phyloP scores from a whole-genome alignment of 495 filamentous ascomycete species.

The Usnea hakonensis region DNA sequence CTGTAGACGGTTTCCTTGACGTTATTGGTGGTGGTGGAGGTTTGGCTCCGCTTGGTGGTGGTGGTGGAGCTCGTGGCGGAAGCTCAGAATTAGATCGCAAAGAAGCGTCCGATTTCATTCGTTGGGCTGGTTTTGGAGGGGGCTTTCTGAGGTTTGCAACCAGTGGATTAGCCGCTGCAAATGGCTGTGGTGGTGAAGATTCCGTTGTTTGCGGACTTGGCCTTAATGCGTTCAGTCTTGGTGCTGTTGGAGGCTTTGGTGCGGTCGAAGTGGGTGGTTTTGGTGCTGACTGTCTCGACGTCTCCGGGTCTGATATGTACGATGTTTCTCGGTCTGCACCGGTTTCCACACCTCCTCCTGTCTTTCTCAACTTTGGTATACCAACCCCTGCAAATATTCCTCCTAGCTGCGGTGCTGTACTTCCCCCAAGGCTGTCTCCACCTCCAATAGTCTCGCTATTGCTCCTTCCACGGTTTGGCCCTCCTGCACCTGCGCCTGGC shows the following conservation, averaged over 20 bases:
- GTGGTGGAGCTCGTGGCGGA: constrained; percentile 60
- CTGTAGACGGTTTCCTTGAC: constrained; percentile 55
- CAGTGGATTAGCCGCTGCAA: constrained; percentile 39
- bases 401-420: constrained; percentile 70
- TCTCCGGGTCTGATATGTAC: constrained; percentile 74
- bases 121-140: constrained; percentile 42
- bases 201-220: constrained; percentile 51
- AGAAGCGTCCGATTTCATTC: constrained; percentile 46
- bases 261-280: constrained; percentile 51
- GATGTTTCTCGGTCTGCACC: constrained; percentile 70
- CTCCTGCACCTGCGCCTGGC: constrained; percentile 42
- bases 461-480: constrained; percentile 60
- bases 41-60: constrained; percentile 49
- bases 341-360: constrained; percentile 82
- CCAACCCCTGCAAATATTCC: constrained; percentile 82
- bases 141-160: constrained; percentile 55
- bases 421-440: constrained; percentile 34
- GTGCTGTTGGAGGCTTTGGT: constrained; percentile 40
- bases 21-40: constrained; percentile 40
- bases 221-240: constrained; percentile 30
- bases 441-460: constrained; percentile 61
- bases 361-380: constrained; percentile 89
- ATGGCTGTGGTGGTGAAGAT: constrained; percentile 41
- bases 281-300: constrained; percentile 50
- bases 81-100: constrained; percentile 32